Conservation (phyloP, 140 eudicot genomes). For the Senecio squalidus region DNA sequence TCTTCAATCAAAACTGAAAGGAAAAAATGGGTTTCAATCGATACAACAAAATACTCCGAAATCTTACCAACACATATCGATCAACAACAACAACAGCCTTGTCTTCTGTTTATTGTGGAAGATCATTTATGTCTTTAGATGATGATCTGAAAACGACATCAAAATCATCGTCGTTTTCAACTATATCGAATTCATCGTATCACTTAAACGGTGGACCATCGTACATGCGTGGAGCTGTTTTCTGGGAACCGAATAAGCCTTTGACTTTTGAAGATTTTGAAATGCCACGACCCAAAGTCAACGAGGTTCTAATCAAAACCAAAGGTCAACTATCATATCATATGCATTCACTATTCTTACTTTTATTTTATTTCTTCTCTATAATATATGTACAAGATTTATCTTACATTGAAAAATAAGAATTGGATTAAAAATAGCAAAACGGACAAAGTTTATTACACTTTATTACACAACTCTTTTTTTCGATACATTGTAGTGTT, state of each 20-base stretch:
- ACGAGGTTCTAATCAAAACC: constrained; percentile 86
- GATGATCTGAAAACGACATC: constrained; percentile 16
- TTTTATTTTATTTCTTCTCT: background rate
- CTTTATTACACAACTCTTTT: no score
- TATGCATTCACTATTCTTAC: background rate
- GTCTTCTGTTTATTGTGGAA: constrained; percentile 11
- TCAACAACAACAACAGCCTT: constrained; percentile 7
- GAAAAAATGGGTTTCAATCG: constrained; percentile 27
- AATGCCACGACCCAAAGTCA: constrained; percentile 93
- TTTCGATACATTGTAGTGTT: no score
- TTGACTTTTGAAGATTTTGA: constrained; percentile 80
- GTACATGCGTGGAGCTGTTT: constrained; percentile 88
- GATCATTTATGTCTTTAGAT: constrained; percentile 14
- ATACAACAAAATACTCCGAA: constrained; percentile 21
- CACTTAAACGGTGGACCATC: constrained; percentile 65
- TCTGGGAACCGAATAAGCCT: constrained; percentile 83
- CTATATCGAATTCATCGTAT: constrained; percentile 43
- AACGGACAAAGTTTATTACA: no score
- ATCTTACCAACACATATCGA: constrained; percentile 12
- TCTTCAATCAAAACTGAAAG: background rate
- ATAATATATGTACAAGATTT: no score
- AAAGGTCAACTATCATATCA: constrained; percentile 70
- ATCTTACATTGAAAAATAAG: no score
- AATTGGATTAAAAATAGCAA: no score
- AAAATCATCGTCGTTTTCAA: constrained; percentile 25